phyloP scores from a whole-genome alignment of 176 grass and related monocot species.

The Eleusine indica region DNA sequence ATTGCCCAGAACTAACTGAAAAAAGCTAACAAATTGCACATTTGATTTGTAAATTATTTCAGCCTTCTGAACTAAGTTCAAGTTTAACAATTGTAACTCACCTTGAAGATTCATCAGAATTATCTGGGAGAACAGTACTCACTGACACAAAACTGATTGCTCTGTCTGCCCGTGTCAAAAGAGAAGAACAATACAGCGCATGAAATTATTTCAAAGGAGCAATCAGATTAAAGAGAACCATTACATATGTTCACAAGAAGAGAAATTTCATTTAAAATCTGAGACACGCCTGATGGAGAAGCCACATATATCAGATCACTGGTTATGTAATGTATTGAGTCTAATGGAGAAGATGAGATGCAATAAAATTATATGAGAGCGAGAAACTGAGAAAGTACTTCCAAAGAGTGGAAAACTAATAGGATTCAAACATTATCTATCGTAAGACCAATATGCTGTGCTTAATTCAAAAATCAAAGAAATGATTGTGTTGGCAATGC shows the following conservation, averaged over 20 bases:
- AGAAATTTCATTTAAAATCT: conserved; percentile 10
- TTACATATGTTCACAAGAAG: not conserved
- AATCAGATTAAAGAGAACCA: not conserved
- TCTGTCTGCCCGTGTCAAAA: not conserved
- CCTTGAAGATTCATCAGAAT: conserved; percentile 2
- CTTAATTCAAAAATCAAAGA: conserved; percentile 1
- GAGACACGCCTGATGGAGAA: conserved; percentile 15
- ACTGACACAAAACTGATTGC: not conserved
- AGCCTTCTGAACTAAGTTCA: not conserved
- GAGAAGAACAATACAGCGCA: not conserved
- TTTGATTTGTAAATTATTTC: not conserved
- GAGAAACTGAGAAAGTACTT: conserved; percentile 11
- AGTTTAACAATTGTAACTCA: not conserved
- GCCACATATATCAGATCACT: not conserved
- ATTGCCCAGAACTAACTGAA: conserved; percentile 9
- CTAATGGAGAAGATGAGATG: not conserved
- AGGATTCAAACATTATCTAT: conserved; percentile 11
- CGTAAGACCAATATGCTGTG: not conserved
- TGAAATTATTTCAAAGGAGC: not conserved
- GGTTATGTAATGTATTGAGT: not conserved
- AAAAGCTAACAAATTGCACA: conserved; percentile 12
- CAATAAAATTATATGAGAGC: not conserved
- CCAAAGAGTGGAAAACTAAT: not conserved
- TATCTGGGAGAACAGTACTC: not conserved
- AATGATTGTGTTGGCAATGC: not conserved